Conservation (phyloP, 352 stramenopile species). For the Phytopythium boreale region DNA sequence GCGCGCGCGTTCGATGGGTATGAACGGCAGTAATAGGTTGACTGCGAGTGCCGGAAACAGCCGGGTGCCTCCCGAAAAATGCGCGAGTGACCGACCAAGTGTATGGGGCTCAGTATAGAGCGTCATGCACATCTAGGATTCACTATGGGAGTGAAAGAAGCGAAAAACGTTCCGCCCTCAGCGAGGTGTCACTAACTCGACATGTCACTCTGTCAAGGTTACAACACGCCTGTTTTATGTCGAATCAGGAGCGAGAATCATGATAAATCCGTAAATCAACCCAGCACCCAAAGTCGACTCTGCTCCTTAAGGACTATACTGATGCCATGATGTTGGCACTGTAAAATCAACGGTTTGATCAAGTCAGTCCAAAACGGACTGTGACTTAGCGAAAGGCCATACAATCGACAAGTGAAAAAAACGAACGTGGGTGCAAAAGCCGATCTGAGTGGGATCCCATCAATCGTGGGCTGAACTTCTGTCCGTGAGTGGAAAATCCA, state of each 20-base stretch:
- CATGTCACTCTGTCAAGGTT: not conserved
- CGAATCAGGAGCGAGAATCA: not conserved
- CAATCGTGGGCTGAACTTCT: not conserved
- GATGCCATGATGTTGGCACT: too few species aligned
- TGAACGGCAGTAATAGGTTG: constrained; percentile 2
- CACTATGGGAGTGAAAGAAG: not conserved
- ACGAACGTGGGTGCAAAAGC: constrained; percentile 4
- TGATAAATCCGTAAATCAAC: not conserved
- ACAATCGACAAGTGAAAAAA: not conserved
- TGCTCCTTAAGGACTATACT: too few species aligned
- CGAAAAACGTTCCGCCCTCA: not conserved
- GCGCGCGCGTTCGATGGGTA: not conserved
- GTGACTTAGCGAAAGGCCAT: not conserved
- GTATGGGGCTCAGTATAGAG: not conserved
- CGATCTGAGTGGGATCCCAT: too few species aligned
- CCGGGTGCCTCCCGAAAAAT: not conserved
- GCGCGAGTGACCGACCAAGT: not conserved
- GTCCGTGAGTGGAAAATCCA: not conserved
- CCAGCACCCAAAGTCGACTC: not conserved
- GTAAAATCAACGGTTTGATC: not conserved
- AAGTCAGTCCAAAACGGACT: not conserved
- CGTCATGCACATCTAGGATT: not conserved
- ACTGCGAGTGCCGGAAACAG: constrained; percentile 2
- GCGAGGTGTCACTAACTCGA: not conserved
- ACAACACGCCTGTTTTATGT: not conserved